Base-by-base conservation (phyloP, 345 rosid species). In the Chamaenerion angustifolium region DNA sequence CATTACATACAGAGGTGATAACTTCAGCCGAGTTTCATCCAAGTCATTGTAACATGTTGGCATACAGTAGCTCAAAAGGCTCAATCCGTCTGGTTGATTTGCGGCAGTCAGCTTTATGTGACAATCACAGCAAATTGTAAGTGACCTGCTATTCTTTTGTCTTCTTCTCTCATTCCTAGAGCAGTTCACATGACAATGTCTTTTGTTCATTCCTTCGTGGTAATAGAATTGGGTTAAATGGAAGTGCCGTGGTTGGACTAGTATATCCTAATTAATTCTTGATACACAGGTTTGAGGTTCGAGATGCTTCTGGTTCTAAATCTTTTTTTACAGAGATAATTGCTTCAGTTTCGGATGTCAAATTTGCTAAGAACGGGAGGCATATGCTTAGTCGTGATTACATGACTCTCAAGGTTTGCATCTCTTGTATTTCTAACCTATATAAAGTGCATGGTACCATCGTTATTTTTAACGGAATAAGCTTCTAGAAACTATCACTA, bases 1-100 rank as follows among this genome's bases (percentile, higher is more conserved):
- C 17, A 8, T 64, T 48, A 27, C 10, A 58, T 67, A 76, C 94
- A 93, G 99, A 93, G 94, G 99, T 93, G 61, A 88, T 92, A 55
- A 93, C 99, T 58, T 88, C 96, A 64, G 99, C 99, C 16, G 96
- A 93, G 57, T 93, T 93, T 66, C 99, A 93, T 64, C 98, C 98
- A 56, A 77, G 64, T 41, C 95, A 85, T 56, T 93, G 99, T 70
- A 85, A 93, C 60, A 79, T 45, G 61, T 74, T 93, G 70, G 99
- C 92, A 49, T 93, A 93, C 67, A 88, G 99, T 71, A 93, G 97
- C 78, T 93, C 99, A 12, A 93, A 80, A 70, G 99, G 99, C 64
- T 93, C 95, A 51, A 76, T 93, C 67, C 84, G 97, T 61, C 83
- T 93, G 45, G 68, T 93, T 76, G 99, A 93, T 78, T 58, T 93